These are phyloP conservation scores for Penicillium crystallinum DNA, from an alignment of 495 filamentous ascomycete genomes.

Conservation along the genomic window DNA sequence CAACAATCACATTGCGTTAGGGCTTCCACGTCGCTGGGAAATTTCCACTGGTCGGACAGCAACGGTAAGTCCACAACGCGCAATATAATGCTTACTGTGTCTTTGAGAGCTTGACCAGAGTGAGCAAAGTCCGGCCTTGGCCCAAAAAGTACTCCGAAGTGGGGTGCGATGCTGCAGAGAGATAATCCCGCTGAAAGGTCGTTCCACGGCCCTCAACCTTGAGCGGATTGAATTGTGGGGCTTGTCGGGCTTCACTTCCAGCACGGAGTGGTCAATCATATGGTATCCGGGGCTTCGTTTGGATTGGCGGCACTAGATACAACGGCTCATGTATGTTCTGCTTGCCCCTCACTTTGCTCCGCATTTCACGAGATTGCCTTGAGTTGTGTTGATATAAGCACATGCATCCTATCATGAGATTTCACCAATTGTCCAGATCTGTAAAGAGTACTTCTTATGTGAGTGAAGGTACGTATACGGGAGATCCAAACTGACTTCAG, in stretches of 20 bases:
- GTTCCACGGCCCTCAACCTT: conserved; percentile 19
- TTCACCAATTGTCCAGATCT: not conserved
- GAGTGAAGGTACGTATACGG: not conserved
- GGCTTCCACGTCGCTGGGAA: conserved; percentile 20
- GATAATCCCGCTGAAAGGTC: not conserved
- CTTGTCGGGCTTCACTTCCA: conserved; percentile 4
- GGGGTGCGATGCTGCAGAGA: conserved; percentile 1
- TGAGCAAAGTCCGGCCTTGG: conserved; percentile 1
- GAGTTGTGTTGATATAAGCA: not conserved
- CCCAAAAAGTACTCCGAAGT: conserved; percentile 7
- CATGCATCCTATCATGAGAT: not conserved
- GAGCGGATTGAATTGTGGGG: conserved; percentile 16
- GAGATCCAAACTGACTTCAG: no score
- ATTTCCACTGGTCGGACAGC: conserved; percentile 6
- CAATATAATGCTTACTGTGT: conserved; percentile 21
- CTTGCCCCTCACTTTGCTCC: conserved; percentile 9
- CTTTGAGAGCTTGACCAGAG: conserved; percentile 5
- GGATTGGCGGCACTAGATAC: conserved; percentile 12
- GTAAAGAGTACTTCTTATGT: no score
- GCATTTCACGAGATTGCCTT: not conserved
- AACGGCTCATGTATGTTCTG: conserved; percentile 12
- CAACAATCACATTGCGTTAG: conserved; percentile 31
- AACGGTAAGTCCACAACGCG: conserved; percentile 6
- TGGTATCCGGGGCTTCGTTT: conserved; percentile 19
- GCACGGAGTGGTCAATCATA: conserved; percentile 22